A percentile compares a stretch with the other conserved stretches of the same genome.
Evolutionary conservation across 176 grass and related monocot species (phyloP).

Genomic region (Alopecurus myosuroides): DNA sequence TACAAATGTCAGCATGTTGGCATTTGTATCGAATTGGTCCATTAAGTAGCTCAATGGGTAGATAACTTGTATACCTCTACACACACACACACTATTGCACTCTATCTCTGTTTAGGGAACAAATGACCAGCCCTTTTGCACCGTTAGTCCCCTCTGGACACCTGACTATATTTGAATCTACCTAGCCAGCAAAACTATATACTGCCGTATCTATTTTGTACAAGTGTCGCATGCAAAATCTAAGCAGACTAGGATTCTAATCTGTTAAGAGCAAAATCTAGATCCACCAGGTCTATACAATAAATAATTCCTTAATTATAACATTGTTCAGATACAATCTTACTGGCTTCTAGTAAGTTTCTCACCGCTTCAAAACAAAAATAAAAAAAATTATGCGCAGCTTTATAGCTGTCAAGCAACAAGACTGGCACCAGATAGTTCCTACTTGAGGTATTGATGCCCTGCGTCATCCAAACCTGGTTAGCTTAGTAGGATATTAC

Average conservation of each 20-base stretch:
- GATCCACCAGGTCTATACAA: background rate
- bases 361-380: background rate
- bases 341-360: background rate
- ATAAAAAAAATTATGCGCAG: conserved; percentile 17
- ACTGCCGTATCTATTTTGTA: conserved; percentile 19
- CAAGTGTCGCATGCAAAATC: conserved; percentile 15
- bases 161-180: conserved; percentile 12
- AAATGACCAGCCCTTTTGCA: background rate
- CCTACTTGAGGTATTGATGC: conserved; percentile 68
- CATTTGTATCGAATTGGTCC: background rate
- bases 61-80: background rate
- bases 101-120: conserved; percentile 33
- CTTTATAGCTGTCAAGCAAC: conserved; percentile 78
- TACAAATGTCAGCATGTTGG: background rate
- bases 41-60: background rate
- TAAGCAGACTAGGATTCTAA: background rate
- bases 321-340: background rate
- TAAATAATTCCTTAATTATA: background rate
- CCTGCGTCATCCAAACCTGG: conserved; percentile 81
- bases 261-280: background rate
- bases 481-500: conserved; percentile 80
- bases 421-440: conserved; percentile 73
- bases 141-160: conserved; percentile 15
- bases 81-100: background rate
- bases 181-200: background rate